phyloP scores from a whole-genome alignment of 176 grass and related monocot species.

The Olyra latifolia region DNA sequence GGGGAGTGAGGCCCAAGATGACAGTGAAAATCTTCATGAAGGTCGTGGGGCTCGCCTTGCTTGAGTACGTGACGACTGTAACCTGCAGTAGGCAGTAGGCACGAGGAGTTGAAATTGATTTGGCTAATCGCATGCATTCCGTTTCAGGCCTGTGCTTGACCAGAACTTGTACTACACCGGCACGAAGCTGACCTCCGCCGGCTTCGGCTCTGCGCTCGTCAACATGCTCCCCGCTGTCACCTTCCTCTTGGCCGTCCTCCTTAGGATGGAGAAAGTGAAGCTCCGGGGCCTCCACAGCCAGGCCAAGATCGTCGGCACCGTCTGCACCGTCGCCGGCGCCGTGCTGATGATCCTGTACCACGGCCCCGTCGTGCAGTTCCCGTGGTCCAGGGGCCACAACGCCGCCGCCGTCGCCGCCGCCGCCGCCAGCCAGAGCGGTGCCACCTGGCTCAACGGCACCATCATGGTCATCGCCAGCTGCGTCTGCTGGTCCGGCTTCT shows the following conservation, averaged over 20 bases:
- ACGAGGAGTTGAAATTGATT: not conserved
- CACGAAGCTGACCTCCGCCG: constrained; percentile 67
- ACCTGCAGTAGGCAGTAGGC: not conserved
- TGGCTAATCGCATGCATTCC: not conserved
- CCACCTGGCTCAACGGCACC: constrained; percentile 62
- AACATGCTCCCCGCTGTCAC: constrained; percentile 93
- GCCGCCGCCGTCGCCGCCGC: not conserved
- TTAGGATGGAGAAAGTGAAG: constrained; percentile 65
- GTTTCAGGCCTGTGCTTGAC: constrained; percentile 75
- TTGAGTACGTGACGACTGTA: constrained; percentile 55
- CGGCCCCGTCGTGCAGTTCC: constrained; percentile 67
- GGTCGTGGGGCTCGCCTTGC: constrained; percentile 49
- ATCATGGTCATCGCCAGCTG: constrained; percentile 58
- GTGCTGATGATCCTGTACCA: constrained; percentile 91
- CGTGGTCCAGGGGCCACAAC: constrained; percentile 58
- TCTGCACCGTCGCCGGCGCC: constrained; percentile 66
- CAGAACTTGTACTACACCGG: constrained; percentile 86
- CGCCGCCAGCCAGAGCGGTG: constrained; percentile 15
- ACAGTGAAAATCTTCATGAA: constrained; percentile 66
- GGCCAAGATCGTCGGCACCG: constrained; percentile 76
- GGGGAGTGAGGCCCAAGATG: constrained; percentile 69
- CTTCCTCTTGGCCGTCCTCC: constrained; percentile 60
- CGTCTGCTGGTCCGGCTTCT: constrained; percentile 78
- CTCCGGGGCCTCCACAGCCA: constrained; percentile 65
- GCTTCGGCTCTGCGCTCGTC: constrained; percentile 60